Percentiles rank a stretch among this genome's conserved stretches.
Evolutionary conservation across 148 eudicot species (phyloP).

Genomic region (Nepenthes gracilis): DNA sequence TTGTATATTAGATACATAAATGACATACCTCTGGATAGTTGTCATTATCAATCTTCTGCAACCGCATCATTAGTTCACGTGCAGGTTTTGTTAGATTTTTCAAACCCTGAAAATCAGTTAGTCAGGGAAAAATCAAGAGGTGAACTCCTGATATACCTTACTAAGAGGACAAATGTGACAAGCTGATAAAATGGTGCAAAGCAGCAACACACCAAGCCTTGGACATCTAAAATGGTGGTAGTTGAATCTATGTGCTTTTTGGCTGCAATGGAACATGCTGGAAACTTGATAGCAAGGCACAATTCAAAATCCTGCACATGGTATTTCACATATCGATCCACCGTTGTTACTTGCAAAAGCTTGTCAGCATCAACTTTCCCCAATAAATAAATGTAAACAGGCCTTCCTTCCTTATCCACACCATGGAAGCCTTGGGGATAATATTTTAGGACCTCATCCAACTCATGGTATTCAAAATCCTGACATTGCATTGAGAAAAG

Average conservation of each 20-base stretch:
- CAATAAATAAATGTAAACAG: constrained; percentile 67
- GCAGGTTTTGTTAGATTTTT: constrained; percentile 64
- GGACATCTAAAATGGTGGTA: constrained; percentile 83
- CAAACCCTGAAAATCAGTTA: constrained; percentile 34
- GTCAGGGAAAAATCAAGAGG: neutral
- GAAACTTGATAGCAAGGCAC: constrained; percentile 55
- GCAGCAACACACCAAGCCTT: constrained; percentile 61
- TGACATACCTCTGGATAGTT: constrained; percentile 77
- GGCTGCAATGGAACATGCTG: constrained; percentile 84
- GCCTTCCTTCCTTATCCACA: constrained; percentile 85
- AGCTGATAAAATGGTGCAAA: neutral
- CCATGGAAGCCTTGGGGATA: constrained; percentile 91
- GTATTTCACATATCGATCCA: constrained; percentile 68
- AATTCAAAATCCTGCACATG: constrained; percentile 84
- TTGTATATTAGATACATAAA: neutral
- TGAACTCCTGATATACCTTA: neutral
- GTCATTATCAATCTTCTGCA: constrained; percentile 79
- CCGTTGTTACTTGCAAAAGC: constrained; percentile 68
- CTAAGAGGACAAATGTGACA: neutral
- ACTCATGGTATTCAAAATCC: constrained; percentile 73
- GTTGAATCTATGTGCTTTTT: constrained; percentile 67
- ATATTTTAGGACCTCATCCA: constrained; percentile 56
- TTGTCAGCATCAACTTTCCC: constrained; percentile 69
- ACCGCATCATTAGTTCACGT: constrained; percentile 57
- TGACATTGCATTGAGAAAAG: constrained; percentile 9